Evolutionary conservation across 1,139 yeast genomes (phyloP), one percentile per base, ranked within the genome.

Genomic region (Ashbya aceris): DNA sequence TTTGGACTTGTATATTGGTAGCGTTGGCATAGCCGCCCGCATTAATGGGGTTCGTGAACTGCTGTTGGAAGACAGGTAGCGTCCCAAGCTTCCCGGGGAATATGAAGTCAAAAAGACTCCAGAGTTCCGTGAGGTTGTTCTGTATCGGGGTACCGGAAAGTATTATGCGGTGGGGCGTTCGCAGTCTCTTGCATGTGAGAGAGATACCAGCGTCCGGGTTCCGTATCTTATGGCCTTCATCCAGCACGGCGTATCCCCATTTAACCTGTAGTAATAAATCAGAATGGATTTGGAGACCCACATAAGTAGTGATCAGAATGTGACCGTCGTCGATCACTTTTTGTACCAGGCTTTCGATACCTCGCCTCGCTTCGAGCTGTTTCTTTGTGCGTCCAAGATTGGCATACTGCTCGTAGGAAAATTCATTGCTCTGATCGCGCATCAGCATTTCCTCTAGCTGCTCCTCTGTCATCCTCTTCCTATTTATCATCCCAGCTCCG

Each of bases 1-100:
- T 82, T 58, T 91, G 97, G 0, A 93, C 97, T 58, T 93, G 97
- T 4, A 91, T 77, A 60, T 91, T 91, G 1, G 94, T 80, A 0
- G 98, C 98, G 66, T 91, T 91, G 2, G 98, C 95, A 62, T 93
- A 91, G 0, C 99, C 99, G n/a, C 98, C 99, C 63, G 85, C 74
- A 55, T 87, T 89, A 33, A 91, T 93, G 0, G 98, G 99, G 2
- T 81, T 70, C 1, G 96, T 83, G 61, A 91, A 91, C 58, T 91
- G 96, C 43, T 76, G 82, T 59, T 89, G 95, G 55, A 91, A 91
- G 0, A 93, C 91, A 0, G 99, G 98, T 14, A 91, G 66, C 0
- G 98, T 93, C 0, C 98, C 98, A 28, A 91, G 64, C 45, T 95
- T 68, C 0, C 98, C 98, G 0, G 98, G 98, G 55, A 83, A 89